Conservation (phyloP, 2,329 filamentous ascomycete species). For the Fusarium xylarioides region DNA sequence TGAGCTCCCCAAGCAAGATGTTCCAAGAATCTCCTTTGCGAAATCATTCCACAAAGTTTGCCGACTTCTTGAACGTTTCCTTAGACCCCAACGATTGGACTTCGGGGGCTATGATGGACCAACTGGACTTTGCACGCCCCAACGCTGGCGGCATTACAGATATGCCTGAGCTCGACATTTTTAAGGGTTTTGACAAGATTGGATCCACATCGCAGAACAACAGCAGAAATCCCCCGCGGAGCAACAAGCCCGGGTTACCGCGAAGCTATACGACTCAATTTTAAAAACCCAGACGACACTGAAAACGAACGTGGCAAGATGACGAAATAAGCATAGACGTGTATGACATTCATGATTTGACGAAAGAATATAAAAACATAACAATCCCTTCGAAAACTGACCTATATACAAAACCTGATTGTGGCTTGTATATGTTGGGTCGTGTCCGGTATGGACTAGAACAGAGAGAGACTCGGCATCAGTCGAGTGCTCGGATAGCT, state of each 20-base stretch:
- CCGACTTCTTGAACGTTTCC: conserved; percentile 46
- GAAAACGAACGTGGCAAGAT: conserved; percentile 24
- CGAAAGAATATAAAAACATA: conserved; percentile 35
- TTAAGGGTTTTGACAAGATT: conserved; percentile 80
- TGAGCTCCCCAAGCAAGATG: conserved; percentile 66
- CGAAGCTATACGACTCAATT: conserved; percentile 48
- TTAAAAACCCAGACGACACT: conserved; percentile 25
- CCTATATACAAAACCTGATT: conserved; percentile 10
- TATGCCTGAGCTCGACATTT: conserved; percentile 71
- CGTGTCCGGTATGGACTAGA: conserved; percentile 39
- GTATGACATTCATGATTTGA: conserved; percentile 42
- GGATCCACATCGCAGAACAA: conserved; percentile 56
- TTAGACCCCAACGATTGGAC: conserved; percentile 51
- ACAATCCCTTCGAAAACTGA: conserved; percentile 25
- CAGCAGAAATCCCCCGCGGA: conserved; percentile 29
- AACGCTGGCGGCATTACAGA: conserved; percentile 65
- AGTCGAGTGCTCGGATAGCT: conserved; percentile 35
- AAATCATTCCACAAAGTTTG: conserved; percentile 61
- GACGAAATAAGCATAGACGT: conserved; percentile 38
- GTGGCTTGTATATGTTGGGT: conserved; percentile 23
- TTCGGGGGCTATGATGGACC: conserved; percentile 44
- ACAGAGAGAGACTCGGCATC: conserved; percentile 29
- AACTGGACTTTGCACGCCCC: conserved; percentile 53
- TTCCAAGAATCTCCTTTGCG: conserved; percentile 49
- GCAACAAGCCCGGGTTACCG: conserved; percentile 42